These are phyloP conservation scores for Pythium scleroteichum DNA, from an alignment of 352 stramenopile species.

Conservation along the genomic window DNA sequence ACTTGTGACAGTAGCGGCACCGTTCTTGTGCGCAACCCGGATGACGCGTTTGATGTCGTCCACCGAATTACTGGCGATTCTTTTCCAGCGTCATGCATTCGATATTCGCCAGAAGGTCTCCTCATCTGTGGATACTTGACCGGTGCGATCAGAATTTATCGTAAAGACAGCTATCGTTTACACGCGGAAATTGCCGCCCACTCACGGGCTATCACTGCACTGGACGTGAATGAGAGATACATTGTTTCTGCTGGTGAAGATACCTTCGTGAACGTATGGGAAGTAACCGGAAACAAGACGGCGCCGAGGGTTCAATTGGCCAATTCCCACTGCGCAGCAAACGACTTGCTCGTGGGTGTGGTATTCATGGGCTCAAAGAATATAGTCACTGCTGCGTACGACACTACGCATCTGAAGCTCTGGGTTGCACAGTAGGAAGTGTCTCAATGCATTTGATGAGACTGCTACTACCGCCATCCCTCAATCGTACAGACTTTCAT, in stretches of 20 bases:
- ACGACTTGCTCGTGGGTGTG: slow-evolving; percentile 68
- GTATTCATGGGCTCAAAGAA: slow-evolving; percentile 47
- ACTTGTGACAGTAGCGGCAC: slow-evolving; percentile 62
- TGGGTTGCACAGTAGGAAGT: slow-evolving; percentile 55
- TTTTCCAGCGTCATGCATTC: slow-evolving; percentile 52
- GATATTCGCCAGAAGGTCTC: slow-evolving; percentile 57
- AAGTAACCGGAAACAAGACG: slow-evolving; percentile 34
- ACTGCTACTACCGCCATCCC: slow-evolving; percentile 4
- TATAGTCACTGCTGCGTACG: slow-evolving; percentile 62
- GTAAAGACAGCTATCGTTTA: slow-evolving; percentile 46
- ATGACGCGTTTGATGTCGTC: slow-evolving; percentile 59
- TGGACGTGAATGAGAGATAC: slow-evolving; percentile 52
- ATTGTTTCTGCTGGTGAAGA: slow-evolving; percentile 72
- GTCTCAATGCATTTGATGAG: neutral
- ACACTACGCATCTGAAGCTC: slow-evolving; percentile 69
- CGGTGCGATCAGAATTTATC: slow-evolving; percentile 57
- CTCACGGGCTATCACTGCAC: slow-evolving; percentile 62
- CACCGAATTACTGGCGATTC: slow-evolving; percentile 51
- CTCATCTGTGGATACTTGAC: slow-evolving; percentile 63
- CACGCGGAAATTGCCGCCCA: slow-evolving; percentile 69
- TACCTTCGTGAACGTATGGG: slow-evolving; percentile 82
- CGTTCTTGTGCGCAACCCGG: slow-evolving; percentile 55
- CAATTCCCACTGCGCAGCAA: slow-evolving; percentile 61
- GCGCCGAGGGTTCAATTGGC: slow-evolving; percentile 41
- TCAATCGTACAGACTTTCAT: slow-evolving; percentile 80